These are phyloP conservation scores for Starmerella roubikii DNA, from an alignment of 805 yeast genomes.

Conservation along the genomic window DNA sequence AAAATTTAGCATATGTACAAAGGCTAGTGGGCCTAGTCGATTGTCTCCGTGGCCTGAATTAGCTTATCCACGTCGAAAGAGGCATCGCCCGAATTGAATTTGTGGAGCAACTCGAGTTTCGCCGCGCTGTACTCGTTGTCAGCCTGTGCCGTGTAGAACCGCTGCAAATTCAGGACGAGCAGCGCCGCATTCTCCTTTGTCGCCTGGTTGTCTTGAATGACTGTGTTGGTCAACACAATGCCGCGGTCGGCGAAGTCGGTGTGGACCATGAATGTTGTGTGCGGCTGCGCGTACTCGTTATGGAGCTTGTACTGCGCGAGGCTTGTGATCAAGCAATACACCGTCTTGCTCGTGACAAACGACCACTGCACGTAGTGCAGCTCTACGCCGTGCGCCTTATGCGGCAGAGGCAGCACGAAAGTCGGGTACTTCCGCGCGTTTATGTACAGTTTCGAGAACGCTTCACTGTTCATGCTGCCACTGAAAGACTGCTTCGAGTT, in stretches of 20 bases:
- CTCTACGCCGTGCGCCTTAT: constrained; percentile 40
- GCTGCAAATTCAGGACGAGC: constrained; percentile 29
- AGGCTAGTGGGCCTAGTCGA: constrained; percentile 37
- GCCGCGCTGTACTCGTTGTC: constrained; percentile 25
- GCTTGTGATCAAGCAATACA: constrained; percentile 83
- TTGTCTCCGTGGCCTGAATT: constrained; percentile 57
- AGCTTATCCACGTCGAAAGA: constrained; percentile 55
- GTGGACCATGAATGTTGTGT: constrained; percentile 80
- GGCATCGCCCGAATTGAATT: constrained; percentile 56
- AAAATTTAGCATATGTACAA: no score
- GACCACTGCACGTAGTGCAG: constrained; percentile 91
- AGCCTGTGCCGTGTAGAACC: constrained; percentile 45
- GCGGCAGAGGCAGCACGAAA: constrained; percentile 82
- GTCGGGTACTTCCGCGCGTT: constrained; percentile 64
- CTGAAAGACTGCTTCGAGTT: constrained; percentile 43
- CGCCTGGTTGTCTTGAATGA: constrained; percentile 52
- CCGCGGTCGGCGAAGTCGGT: constrained; percentile 54
- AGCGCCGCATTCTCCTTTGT: constrained; percentile 64
- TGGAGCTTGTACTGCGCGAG: constrained; percentile 85
- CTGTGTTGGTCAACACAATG: constrained; percentile 74
- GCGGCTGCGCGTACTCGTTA: constrained; percentile 86
- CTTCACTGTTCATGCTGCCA: constrained; percentile 45
- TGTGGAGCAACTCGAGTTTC: constrained; percentile 46
- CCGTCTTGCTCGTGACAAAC: constrained; percentile 67
- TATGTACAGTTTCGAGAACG: constrained; percentile 48